A percentile compares a stretch with the other conserved stretches of the same genome.
Conservation (phyloP, 1,284 basidiomycete species). For the Wallemia mellicola region DNA sequence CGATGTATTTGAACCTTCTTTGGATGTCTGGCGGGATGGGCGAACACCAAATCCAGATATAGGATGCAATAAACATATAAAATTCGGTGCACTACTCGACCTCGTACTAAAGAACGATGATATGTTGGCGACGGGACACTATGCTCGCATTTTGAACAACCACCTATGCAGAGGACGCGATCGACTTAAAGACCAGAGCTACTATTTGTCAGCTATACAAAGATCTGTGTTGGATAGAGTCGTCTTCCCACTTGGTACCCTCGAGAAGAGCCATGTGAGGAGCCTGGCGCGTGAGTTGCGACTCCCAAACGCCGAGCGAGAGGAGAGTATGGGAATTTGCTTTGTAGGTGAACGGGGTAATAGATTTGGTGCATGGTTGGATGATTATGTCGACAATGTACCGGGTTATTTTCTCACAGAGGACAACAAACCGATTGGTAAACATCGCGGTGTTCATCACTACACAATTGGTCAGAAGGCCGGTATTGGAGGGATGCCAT, state of each 20-base stretch:
- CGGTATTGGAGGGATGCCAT: constrained; percentile 28
- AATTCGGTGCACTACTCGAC: constrained; percentile 63
- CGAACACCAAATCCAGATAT: constrained; percentile 80
- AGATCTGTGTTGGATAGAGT: constrained; percentile 26
- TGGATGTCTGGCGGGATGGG: constrained; percentile 43
- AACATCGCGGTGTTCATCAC: constrained; percentile 53
- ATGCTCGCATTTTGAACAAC: constrained; percentile 34
- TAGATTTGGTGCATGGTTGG: constrained; percentile 45
- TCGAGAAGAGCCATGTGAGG: constrained; percentile 43
- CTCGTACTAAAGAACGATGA: constrained; percentile 19
- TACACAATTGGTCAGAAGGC: constrained; percentile 64
- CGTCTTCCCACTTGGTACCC: constrained; percentile 36
- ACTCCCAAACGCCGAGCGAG: constrained; percentile 44
- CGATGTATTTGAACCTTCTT: constrained; percentile 52
- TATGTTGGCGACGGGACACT: constrained; percentile 34
- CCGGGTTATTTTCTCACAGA: constrained; percentile 36
- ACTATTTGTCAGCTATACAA: constrained; percentile 56
- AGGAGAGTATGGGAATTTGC: constrained; percentile 89
- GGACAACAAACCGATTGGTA: constrained; percentile 26
- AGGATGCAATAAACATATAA: constrained; percentile 82
- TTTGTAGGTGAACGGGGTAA: constrained; percentile 58
- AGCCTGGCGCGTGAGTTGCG: constrained; percentile 33
- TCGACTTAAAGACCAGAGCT: constrained; percentile 60
- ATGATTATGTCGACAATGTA: constrained; percentile 46
- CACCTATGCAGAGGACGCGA: constrained; percentile 33